Percentiles rank a stretch among this genome's conserved stretches.
These are phyloP conservation scores for Phyllosticta citriasiana DNA, from an alignment of 2,329 filamentous ascomycete species.

Conservation along the genomic window DNA sequence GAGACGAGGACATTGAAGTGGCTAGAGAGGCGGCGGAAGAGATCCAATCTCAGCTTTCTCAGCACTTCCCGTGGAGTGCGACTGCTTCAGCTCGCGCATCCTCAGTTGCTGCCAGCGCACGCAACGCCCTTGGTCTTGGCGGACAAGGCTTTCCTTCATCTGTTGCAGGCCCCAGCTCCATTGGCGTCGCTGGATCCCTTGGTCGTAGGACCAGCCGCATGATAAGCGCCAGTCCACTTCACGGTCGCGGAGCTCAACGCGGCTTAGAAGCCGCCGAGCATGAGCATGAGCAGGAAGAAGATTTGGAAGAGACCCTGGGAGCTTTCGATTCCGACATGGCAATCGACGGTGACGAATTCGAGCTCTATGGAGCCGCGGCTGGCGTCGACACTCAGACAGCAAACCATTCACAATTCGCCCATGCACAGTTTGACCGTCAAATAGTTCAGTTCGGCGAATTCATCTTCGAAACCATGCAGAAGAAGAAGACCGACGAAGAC, in stretches of 20 bases:
- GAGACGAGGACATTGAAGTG: constrained; percentile 49
- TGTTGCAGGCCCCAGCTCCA: constrained; percentile 22
- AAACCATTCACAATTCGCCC: constrained; percentile 38
- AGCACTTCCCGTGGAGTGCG: constrained; percentile 59
- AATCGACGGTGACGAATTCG: constrained; percentile 22
- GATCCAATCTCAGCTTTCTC: constrained; percentile 57
- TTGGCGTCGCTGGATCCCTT: constrained; percentile 18
- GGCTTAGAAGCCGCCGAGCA: constrained; percentile 17
- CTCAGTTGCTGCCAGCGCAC: constrained; percentile 30
- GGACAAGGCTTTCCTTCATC: constrained; percentile 23
- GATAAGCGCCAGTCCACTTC: constrained; percentile 51
- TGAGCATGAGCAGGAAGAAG: constrained; percentile 16
- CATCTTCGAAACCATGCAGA: constrained; percentile 27
- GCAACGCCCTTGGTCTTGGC: constrained; percentile 27
- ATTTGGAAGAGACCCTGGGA: constrained; percentile 16
- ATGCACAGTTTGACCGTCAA: constrained; percentile 47
- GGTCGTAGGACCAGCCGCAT: constrained; percentile 41
- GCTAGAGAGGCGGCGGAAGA: constrained; percentile 57
- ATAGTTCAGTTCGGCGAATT: constrained; percentile 54
- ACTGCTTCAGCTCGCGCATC: constrained; percentile 47
- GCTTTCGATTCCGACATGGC: constrained; percentile 17
- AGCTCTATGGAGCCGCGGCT: constrained; percentile 29
- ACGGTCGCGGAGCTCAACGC: constrained; percentile 36
- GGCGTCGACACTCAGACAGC: constrained; percentile 41
- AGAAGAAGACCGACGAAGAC: constrained; percentile 16